A percentile compares a stretch with the other conserved stretches of the same genome.
Evolutionary conservation across 768 basidiomycete genomes (phyloP).

Genomic region (Agrocybe chaxingu): DNA sequence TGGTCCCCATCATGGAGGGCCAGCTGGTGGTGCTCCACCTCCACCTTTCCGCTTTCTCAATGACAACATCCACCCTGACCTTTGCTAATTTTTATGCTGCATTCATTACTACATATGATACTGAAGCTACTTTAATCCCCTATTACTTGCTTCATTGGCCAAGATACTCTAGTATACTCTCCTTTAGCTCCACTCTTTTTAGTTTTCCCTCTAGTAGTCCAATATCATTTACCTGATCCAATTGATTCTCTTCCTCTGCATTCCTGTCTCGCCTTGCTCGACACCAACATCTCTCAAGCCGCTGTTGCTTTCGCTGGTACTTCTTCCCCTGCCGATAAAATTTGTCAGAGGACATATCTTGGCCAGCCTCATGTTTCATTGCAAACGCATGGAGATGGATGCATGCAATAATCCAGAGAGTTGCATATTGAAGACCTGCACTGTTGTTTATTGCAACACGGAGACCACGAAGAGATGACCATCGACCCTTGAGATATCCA

Average conservation of each 20-base stretch:
- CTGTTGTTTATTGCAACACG: conserved; percentile 19
- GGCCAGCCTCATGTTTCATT: conserved; percentile 17
- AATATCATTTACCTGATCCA: conserved; percentile 8
- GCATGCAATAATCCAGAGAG: conserved; percentile 26
- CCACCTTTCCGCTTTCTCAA: no score
- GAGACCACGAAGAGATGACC: conserved; percentile 21
- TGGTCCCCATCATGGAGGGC: not conserved
- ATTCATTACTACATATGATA: no score
- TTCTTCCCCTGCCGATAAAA: conserved; percentile 7
- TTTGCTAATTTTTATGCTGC: no score
- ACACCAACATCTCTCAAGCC: not conserved
- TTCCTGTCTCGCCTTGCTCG: not conserved
- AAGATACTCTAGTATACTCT: conserved; percentile 10
- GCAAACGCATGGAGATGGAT: conserved; percentile 28
- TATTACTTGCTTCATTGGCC: not conserved
- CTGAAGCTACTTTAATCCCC: not conserved
- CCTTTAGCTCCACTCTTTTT: conserved; percentile 18
- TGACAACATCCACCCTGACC: no score
- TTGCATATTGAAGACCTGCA: conserved; percentile 13
- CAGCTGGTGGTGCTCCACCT: no score
- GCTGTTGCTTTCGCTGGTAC: not conserved
- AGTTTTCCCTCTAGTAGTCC: conserved; percentile 16
- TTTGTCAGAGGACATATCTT: conserved; percentile 4
- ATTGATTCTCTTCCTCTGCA: conserved; percentile 4
- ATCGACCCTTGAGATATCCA: conserved; percentile 27